These are phyloP conservation scores for Leishmania turanica DNA, from an alignment of 208 protist genomes.

Conservation along the genomic window DNA sequence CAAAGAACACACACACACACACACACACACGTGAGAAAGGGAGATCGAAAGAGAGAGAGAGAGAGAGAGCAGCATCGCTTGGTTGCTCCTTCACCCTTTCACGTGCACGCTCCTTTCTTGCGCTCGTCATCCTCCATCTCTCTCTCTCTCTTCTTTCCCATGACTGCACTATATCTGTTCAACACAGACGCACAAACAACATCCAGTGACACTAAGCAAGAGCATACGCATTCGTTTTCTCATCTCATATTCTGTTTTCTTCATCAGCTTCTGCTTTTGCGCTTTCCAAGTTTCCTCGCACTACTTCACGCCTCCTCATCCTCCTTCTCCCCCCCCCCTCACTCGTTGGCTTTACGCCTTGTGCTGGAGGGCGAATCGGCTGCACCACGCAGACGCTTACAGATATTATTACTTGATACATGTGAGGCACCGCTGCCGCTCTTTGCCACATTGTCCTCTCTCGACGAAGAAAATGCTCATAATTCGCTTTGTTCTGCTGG, in stretches of 20 bases:
- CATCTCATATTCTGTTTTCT: neutral
- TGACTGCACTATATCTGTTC: neutral
- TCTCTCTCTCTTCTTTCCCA: neutral
- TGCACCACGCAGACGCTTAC: neutral
- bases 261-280: neutral
- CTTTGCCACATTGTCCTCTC: neutral
- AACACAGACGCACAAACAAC: neutral
- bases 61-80: neutral
- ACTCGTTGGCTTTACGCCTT: neutral
- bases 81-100: no score
- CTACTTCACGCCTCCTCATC: neutral
- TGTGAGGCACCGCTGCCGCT: neutral
- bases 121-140: neutral
- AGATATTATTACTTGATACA: neutral
- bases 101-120: neutral
- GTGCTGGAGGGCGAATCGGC: neutral
- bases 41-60: neutral
- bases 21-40: neutral
- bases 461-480: constrained; percentile 25
- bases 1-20: neutral
- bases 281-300: neutral
- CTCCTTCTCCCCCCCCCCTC: neutral
- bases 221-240: neutral
- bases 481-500: constrained; percentile 40
- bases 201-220: neutral